Evolutionary conservation across 495 filamentous ascomycete species (phyloP).

Genomic region (Penicillium dipodomyicola): DNA sequence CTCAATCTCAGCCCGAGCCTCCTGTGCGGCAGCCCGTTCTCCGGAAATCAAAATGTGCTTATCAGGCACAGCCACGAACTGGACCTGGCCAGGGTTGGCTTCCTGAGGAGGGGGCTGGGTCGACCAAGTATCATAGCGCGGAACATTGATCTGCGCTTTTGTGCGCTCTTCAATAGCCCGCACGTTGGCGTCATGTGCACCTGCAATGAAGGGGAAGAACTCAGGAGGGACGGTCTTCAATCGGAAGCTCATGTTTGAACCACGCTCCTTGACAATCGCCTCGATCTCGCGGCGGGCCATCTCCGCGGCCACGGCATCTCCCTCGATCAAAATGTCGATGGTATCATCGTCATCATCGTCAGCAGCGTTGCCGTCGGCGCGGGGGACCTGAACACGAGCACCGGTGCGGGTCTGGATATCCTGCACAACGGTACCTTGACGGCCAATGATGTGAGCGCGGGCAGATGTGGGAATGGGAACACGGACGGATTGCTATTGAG

Average conservation of each 20-base stretch:
- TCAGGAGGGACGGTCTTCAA: slow-evolving; percentile 82
- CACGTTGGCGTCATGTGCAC: slow-evolving; percentile 66
- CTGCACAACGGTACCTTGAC: slow-evolving; percentile 84
- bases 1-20: slow-evolving; percentile 76
- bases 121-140: slow-evolving; percentile 72
- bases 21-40: slow-evolving; percentile 78
- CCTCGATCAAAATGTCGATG: slow-evolving; percentile 85
- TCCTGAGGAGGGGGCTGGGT: slow-evolving; percentile 65
- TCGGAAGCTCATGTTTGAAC: slow-evolving; percentile 72
- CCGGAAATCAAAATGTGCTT: slow-evolving; percentile 81
- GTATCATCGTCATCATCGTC: slow-evolving; percentile 71
- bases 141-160: slow-evolving; percentile 72
- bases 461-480: slow-evolving; percentile 79
- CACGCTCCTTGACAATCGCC: slow-evolving; percentile 79
- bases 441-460: slow-evolving; percentile 85
- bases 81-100: slow-evolving; percentile 60
- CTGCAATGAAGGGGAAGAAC: slow-evolving; percentile 93
- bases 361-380: slow-evolving; percentile 57
- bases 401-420: slow-evolving; percentile 80
- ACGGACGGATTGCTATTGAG: slow-evolving; percentile 62
- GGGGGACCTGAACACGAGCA: slow-evolving; percentile 84
- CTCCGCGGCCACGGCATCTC: slow-evolving; percentile 78
- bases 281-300: slow-evolving; percentile 79
- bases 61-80: slow-evolving; percentile 62
- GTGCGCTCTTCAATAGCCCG: slow-evolving; percentile 68